phyloP scores from a whole-genome alignment of 2,329 filamentous ascomycete genomes.

The Aspergillus unguis region DNA sequence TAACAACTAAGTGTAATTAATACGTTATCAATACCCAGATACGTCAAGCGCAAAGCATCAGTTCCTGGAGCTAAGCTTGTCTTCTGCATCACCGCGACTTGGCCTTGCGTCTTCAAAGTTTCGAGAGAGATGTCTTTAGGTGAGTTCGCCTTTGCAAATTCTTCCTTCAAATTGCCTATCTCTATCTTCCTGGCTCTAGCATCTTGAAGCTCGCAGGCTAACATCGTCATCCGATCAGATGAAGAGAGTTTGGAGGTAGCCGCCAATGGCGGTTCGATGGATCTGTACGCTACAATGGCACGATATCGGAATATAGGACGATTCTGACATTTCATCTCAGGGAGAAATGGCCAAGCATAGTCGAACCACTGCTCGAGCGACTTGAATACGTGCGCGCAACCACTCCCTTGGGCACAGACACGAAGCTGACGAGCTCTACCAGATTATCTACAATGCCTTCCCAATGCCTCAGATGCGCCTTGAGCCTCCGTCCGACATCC shows the following conservation, averaged over 20 bases:
- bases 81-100: constrained; percentile 12
- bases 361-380: constrained; percentile 63
- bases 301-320: not conserved
- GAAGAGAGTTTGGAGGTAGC: constrained; percentile 55
- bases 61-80: constrained; percentile 7
- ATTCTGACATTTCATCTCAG: constrained; percentile 47
- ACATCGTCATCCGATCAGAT: constrained; percentile 29
- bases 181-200: not conserved
- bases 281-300: constrained; percentile 47
- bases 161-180: not conserved
- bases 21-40: not conserved
- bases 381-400: constrained; percentile 58
- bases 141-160: constrained; percentile 3
- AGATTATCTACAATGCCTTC: constrained; percentile 76
- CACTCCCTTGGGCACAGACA: not conserved
- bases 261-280: constrained; percentile 57
- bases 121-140: constrained; percentile 30
- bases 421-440: constrained; percentile 5
- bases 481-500: constrained; percentile 35
- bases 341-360: constrained; percentile 65
- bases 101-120: constrained; percentile 12
- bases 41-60: not conserved
- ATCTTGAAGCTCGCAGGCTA: not conserved
- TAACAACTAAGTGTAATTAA: constrained; percentile 5
- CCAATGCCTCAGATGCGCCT: constrained; percentile 61